These are phyloP conservation scores for Spirogloea muscicola DNA, from an alignment of 139 green algal genomes.

Conservation along the genomic window DNA sequence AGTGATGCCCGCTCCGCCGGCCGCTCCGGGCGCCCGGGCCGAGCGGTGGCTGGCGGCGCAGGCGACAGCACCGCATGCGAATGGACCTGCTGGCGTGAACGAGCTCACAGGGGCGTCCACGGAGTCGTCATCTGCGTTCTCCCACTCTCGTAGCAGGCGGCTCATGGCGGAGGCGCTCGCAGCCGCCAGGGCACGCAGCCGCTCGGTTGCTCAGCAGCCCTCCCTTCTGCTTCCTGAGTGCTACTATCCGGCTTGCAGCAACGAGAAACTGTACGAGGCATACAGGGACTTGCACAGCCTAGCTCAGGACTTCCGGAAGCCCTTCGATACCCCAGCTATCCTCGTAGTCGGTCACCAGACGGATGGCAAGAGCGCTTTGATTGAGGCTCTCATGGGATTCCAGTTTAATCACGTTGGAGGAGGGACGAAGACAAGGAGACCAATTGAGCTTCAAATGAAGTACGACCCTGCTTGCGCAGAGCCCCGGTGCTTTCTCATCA, in stretches of 20 bases:
- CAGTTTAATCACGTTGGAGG: slow-evolving; percentile 97
- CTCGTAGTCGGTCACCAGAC: slow-evolving; percentile 94
- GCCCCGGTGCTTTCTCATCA: slow-evolving; percentile 80
- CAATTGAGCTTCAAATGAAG: slow-evolving; percentile 96
- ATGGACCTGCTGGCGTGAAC: too few species aligned
- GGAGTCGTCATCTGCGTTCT: too few species aligned
- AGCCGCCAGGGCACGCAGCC: too few species aligned
- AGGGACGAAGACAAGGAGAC: slow-evolving; percentile 90
- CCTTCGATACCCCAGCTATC: slow-evolving; percentile 90
- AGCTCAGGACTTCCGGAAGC: slow-evolving; percentile 89
- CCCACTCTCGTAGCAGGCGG: too few species aligned
- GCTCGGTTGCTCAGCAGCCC: too few species aligned
- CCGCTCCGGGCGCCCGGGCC: too few species aligned
- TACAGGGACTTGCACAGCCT: slow-evolving; percentile 89
- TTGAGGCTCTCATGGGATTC: slow-evolving; percentile 96
- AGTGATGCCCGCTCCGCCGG: too few species aligned
- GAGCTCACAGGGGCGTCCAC: too few species aligned
- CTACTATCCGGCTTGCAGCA: too few species aligned
- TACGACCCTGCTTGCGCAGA: slow-evolving; percentile 76
- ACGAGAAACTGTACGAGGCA: slow-evolving; percentile 86
- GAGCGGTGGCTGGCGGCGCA: neutral
- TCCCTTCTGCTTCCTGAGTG: neutral
- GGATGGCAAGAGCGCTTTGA: slow-evolving; percentile 88
- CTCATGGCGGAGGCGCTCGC: too few species aligned
- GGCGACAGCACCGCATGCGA: too few species aligned